Evolutionary conservation across 208 protist genomes (phyloP).

Genomic region (Leishmania arabica): DNA sequence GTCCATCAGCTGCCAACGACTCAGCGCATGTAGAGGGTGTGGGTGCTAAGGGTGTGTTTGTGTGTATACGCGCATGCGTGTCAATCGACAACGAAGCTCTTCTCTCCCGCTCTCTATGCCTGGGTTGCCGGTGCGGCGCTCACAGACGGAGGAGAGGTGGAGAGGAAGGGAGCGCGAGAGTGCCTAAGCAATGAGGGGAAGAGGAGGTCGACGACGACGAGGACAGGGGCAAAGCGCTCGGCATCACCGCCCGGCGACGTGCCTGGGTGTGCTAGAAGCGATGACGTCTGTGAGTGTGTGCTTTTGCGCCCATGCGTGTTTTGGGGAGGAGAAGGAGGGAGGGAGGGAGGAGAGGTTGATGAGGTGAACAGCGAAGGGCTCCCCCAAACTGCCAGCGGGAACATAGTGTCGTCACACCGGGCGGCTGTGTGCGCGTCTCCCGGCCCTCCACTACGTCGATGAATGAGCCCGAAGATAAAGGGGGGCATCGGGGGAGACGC

Average conservation of each 20-base stretch:
- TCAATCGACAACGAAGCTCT: background rate
- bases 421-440: background rate
- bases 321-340: too few relatives aligned
- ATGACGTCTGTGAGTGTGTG: background rate
- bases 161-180: background rate
- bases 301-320: background rate
- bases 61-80: background rate
- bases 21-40: background rate
- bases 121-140: background rate
- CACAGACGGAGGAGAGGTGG: background rate
- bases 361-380: background rate
- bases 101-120: background rate
- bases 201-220: too few relatives aligned
- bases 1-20: constrained; percentile 50
- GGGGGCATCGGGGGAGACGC: background rate
- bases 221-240: background rate
- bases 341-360: background rate
- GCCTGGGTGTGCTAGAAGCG: background rate
- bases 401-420: background rate
- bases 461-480: background rate
- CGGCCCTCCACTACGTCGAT: background rate
- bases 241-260: background rate
- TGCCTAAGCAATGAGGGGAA: background rate
- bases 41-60: constrained; percentile 4
- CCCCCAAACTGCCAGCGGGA: background rate